Evolutionary conservation across 805 yeast genomes (phyloP).

Genomic region (Candida sithepensis): DNA sequence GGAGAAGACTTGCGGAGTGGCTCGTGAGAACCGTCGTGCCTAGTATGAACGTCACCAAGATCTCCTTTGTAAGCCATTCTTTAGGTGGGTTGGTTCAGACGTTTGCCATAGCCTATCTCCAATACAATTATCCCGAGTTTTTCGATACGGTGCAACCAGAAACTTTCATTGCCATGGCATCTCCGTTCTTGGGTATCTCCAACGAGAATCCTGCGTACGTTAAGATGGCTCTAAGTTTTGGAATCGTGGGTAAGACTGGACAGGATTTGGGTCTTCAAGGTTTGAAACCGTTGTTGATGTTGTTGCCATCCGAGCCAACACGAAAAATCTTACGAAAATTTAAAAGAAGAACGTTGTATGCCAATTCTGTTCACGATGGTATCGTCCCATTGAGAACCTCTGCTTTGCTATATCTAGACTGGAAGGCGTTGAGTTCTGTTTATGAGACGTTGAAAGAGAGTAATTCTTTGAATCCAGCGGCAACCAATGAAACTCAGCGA

Average conservation of each 20-base stretch:
- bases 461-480: conserved; percentile 7
- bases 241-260: conserved; percentile 90
- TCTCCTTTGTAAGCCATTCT: conserved; percentile 91
- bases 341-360: conserved; percentile 73
- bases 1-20: conserved; percentile 75
- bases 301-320: conserved; percentile 75
- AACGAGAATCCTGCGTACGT: conserved; percentile 86
- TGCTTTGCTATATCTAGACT: conserved; percentile 79
- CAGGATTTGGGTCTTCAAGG: conserved; percentile 73
- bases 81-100: conserved; percentile 91
- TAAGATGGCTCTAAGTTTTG: conserved; percentile 78
- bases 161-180: conserved; percentile 78
- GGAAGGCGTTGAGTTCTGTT: conserved; percentile 65
- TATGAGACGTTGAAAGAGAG: conserved; percentile 23
- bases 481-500: conserved; percentile 3
- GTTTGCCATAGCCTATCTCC: conserved; percentile 81
- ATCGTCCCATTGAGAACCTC: conserved; percentile 93
- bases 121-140: conserved; percentile 64
- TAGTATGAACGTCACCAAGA: conserved; percentile 46
- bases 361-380: conserved; percentile 90
- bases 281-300: conserved; percentile 62
- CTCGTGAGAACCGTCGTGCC: conserved; percentile 49
- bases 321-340: conserved; percentile 61
- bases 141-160: conserved; percentile 65
- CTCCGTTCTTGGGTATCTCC: conserved; percentile 84